Percentiles rank a stretch among this genome's conserved stretches.
Conservation (phyloP, 2,329 filamentous ascomycete species). For the Teratosphaeria epicoccoides region DNA sequence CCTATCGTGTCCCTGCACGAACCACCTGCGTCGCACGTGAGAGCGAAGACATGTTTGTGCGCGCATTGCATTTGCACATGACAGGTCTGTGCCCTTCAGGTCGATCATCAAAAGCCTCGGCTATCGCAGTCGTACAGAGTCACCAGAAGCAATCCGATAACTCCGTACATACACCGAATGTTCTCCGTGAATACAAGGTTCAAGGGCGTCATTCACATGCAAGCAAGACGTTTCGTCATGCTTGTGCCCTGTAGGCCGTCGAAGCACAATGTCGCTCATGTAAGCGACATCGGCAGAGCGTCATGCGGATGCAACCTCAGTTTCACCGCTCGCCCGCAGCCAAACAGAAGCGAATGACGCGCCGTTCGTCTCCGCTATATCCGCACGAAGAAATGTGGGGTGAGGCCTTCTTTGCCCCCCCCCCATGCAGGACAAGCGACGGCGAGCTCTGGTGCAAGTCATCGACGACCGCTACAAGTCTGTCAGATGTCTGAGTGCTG, state of each 20-base stretch:
- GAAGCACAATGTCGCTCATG: neutral
- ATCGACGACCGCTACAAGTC: neutral
- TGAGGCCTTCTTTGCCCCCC: neutral
- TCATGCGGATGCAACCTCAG: neutral
- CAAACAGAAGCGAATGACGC: neutral
- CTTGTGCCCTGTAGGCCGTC: neutral
- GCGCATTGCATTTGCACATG: neutral
- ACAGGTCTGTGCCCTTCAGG: neutral
- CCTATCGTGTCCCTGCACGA: no score
- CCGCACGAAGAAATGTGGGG: neutral
- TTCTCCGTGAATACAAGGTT: neutral
- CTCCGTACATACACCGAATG: no score
- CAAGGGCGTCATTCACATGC: neutral
- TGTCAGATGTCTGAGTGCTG: no score
- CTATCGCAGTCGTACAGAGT: no score
- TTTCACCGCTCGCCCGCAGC: neutral
- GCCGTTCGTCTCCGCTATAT: neutral
- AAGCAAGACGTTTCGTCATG: neutral
- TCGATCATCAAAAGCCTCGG: neutral
- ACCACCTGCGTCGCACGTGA: no score
- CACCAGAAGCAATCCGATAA: no score
- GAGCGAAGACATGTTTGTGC: neutral
- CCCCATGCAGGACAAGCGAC: no score
- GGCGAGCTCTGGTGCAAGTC: neutral
- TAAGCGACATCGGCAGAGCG: neutral